These are phyloP conservation scores for Vanderwaltozyma tropicalis DNA, from an alignment of 805 yeast species.

Conservation along the genomic window DNA sequence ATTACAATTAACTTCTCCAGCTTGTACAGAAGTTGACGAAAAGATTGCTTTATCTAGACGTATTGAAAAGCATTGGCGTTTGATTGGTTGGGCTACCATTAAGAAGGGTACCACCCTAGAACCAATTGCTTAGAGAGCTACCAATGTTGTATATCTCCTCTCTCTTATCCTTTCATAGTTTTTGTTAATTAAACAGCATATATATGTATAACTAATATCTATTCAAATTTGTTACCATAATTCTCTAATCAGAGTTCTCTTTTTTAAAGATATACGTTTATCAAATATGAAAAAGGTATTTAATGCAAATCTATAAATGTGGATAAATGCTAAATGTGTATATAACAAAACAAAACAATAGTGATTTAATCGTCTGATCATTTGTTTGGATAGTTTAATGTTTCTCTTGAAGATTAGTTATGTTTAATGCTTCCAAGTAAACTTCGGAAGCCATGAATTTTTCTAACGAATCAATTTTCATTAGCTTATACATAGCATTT, in stretches of 20 bases:
- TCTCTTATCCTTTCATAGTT: constrained; percentile 2
- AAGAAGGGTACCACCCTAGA: constrained; percentile 86
- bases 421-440: constrained; percentile 25
- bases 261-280: background rate
- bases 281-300: too few relatives aligned
- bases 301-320: background rate
- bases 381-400: too few relatives aligned
- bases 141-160: background rate
- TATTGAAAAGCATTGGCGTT: constrained; percentile 99
- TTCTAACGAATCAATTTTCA: constrained; percentile 67
- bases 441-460: constrained; percentile 45
- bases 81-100: constrained; percentile 99
- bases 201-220: constrained; percentile 8
- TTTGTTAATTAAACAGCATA: constrained; percentile 9
- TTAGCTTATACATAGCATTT: constrained; percentile 41
- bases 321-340: background rate
- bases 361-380: background rate
- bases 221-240: background rate
- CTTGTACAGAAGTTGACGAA: constrained; percentile 96
- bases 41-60: constrained; percentile 98
- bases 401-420: background rate
- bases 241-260: background rate
- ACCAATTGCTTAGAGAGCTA: constrained; percentile 37
- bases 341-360: background rate
- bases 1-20: constrained; percentile 91